phyloP scores from a whole-genome alignment of 345 rosid species.

The Arabis alpina region DNA sequence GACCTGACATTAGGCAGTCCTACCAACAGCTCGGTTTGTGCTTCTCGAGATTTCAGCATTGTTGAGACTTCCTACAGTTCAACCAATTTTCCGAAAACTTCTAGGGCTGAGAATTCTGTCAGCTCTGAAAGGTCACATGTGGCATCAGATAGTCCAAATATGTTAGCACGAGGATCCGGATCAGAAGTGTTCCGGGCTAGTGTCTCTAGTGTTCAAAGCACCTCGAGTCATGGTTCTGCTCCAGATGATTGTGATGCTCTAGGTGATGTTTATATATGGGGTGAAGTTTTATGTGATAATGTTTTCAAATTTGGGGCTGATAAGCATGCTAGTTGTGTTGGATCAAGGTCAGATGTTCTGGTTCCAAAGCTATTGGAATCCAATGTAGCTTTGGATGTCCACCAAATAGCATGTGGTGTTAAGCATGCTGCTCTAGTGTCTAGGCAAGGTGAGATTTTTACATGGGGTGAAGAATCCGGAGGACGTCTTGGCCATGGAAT shows the following conservation, averaged over 20 bases:
- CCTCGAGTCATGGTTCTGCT: constrained; percentile 96
- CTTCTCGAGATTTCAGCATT: constrained; percentile 65
- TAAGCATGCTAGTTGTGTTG: constrained; percentile 56
- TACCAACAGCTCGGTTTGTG: constrained; percentile 79
- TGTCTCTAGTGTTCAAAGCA: constrained; percentile 94
- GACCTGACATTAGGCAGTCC: constrained; percentile 86
- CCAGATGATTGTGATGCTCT: constrained; percentile 95
- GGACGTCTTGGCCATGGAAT: constrained; percentile 97
- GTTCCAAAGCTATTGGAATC: constrained; percentile 84
- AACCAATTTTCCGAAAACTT: constrained; percentile 58
- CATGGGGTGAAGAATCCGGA: constrained; percentile 98
- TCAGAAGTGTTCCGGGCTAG: constrained; percentile 95
- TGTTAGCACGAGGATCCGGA: constrained; percentile 82
- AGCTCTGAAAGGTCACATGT: constrained; percentile 85
- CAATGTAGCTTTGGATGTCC: constrained; percentile 86
- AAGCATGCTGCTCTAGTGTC: constrained; percentile 90
- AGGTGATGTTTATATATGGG: constrained; percentile 98
- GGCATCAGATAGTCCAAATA: constrained; percentile 75
- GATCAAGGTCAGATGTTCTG: constrained; percentile 70
- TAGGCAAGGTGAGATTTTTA: constrained; percentile 89
- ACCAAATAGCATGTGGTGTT: constrained; percentile 87
- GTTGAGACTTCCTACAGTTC: constrained; percentile 62
- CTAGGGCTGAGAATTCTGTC: constrained; percentile 60
- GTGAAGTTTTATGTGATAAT: constrained; percentile 83
- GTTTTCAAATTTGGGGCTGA: constrained; percentile 57